phyloP scores from a whole-genome alignment of 2,329 filamentous ascomycete genomes.

The Aureobasidium melanogenum region DNA sequence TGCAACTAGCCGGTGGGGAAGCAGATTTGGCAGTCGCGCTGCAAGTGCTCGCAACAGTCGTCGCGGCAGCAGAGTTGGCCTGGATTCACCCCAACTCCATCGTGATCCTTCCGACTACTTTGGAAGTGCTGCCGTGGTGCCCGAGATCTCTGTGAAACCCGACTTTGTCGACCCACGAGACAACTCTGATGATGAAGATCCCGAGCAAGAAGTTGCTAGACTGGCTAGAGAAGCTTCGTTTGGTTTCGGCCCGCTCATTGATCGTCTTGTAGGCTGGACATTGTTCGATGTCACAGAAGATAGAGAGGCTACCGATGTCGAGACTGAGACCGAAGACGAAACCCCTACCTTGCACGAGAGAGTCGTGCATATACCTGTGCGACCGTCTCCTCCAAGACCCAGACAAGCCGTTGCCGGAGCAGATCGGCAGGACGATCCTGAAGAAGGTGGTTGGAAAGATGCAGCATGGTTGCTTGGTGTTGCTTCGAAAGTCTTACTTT shows the following conservation, averaged over 20 bases:
- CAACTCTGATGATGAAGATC: conserved; percentile 19
- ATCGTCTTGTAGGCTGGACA: conserved; percentile 49
- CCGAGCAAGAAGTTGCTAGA: conserved; percentile 20
- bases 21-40: conserved; percentile 14
- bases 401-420: not conserved
- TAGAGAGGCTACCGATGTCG: conserved; percentile 28
- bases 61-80: conserved; percentile 1
- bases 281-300: conserved; percentile 47
- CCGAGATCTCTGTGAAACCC: not conserved
- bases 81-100: not conserved
- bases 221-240: conserved; percentile 18
- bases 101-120: not conserved
- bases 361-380: not conserved
- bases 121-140: not conserved
- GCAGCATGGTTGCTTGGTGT: conserved; percentile 50
- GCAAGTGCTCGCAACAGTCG: conserved; percentile 11
- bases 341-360: not conserved
- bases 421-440: conserved; percentile 20
- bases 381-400: conserved; percentile 16
- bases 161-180: conserved; percentile 29
- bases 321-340: conserved; percentile 22
- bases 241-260: conserved; percentile 45
- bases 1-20: conserved; percentile 13
- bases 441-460: conserved; percentile 48
- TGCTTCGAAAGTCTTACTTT: conserved; percentile 36